Base-by-base conservation (phyloP, 202 grass and related monocot genomes). In the Schoenoplectus triqueter region DNA sequence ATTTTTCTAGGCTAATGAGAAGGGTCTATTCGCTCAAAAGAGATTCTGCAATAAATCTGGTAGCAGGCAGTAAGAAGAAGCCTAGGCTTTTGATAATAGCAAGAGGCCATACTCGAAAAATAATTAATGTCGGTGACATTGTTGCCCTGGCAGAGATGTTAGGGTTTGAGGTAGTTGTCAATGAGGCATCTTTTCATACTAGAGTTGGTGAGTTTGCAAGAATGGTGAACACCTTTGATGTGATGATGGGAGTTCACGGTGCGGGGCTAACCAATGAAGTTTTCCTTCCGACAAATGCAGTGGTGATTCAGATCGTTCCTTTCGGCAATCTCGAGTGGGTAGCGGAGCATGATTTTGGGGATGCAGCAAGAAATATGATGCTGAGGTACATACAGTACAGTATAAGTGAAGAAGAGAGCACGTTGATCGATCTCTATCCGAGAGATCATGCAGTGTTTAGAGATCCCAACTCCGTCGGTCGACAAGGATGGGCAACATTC, bases 281-380 rank as follows among this genome's bases (percentile, higher is more conserved):
- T 55, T 97, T 97, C 69, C 89, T 97, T 8, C 94, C 94, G 31
- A 88, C 84, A 82, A 91, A 91, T 66, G 92, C 90, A 1, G 89
- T 92, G 42, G 82, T 97, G 49, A 66, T 97, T 18, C 90, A 97
- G 85, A 91, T 94, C 80, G 92, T 97, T 70, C 94, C 94, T 11
- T 67, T 89, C 17, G 94, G 92, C 2, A 10, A 85, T 67, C 80
- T 97, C 67, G 94, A 97, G 52, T n/a, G 5, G 1, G 79, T 97
- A 3, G 82, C 90, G 77, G 85, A 87, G 80, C 62, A 87, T 66
- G 92, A 97, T 86, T 97, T 87, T 64, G 89, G 92, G 1, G 78
- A 88, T 61, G 86, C 94, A 13, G 80, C 94, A 40, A n/a, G 85
- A 5, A 73, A 91, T 85, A 87, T 92, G 89, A 88, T 88, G 84